Conservation (phyloP, 2,329 filamentous ascomycete genomes). For the Lanzia echinophila region DNA sequence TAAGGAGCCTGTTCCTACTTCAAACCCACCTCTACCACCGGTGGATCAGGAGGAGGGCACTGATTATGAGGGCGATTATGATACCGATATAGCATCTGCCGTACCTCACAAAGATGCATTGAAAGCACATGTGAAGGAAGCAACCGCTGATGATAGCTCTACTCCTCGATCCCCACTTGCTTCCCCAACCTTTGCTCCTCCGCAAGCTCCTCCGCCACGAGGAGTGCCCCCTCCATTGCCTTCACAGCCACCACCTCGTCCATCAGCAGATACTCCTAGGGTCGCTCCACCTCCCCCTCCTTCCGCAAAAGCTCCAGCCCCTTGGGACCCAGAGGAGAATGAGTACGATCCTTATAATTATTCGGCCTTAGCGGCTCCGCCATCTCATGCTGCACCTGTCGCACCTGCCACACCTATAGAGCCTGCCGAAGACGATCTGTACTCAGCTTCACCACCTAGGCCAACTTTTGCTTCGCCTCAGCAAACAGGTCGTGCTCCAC, state of each 20-base stretch:
- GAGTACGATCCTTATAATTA: slow-evolving; percentile 66
- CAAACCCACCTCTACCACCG: slow-evolving; percentile 39
- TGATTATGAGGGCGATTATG: slow-evolving; percentile 96
- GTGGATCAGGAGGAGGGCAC: slow-evolving; percentile 75
- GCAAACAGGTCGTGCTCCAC: slow-evolving; percentile 33
- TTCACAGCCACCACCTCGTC: slow-evolving; percentile 45
- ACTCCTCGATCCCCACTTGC: slow-evolving; percentile 41
- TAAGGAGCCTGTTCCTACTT: slow-evolving; percentile 39
- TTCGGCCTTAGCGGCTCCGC: slow-evolving; percentile 19
- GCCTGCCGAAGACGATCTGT: slow-evolving; percentile 27
- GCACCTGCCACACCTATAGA: slow-evolving; percentile 21
- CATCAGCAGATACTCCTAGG: slow-evolving; percentile 65
- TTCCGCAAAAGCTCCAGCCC: slow-evolving; percentile 29
- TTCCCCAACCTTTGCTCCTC: slow-evolving; percentile 38
- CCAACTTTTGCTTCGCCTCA: slow-evolving; percentile 23
- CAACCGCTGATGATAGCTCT: slow-evolving; percentile 65
- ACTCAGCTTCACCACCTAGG: slow-evolving; percentile 31
- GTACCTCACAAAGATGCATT: slow-evolving; percentile 91
- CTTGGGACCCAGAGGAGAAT: slow-evolving; percentile 57
- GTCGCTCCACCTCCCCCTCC: slow-evolving; percentile 49
- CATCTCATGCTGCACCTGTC: slow-evolving; percentile 10
- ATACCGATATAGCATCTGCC: slow-evolving; percentile 92
- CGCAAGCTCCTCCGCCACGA: slow-evolving; percentile 48
- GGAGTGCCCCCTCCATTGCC: slow-evolving; percentile 60
- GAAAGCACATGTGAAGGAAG: slow-evolving; percentile 71